Evolutionary conservation across 139 green algal genomes (phyloP).

Genomic region (Chlorella vulgaris): DNA sequence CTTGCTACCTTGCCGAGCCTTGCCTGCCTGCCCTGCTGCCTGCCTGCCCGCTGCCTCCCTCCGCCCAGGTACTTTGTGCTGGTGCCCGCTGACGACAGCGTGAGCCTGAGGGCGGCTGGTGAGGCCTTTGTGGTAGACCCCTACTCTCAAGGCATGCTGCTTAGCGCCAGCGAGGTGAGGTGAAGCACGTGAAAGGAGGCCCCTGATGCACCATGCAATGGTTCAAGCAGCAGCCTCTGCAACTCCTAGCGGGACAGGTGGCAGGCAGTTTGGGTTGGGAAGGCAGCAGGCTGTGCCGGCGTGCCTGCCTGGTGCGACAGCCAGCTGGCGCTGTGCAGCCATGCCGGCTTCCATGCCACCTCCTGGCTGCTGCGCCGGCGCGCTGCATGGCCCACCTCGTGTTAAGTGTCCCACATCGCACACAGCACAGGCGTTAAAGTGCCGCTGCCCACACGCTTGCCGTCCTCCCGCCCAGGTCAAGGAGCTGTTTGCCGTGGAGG

Average conservation of each 20-base stretch:
- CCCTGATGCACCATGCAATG: not conserved
- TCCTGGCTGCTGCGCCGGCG: too few species aligned
- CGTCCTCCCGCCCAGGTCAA: not conserved
- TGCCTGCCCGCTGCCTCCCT: not conserved
- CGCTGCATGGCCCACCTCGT: too few species aligned
- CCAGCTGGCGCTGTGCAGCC: too few species aligned
- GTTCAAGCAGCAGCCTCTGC: too few species aligned
- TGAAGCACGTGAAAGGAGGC: not conserved
- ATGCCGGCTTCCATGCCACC: too few species aligned
- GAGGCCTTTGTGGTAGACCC: conserved; percentile 20
- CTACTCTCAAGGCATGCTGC: not conserved
- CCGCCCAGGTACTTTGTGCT: conserved; percentile 22
- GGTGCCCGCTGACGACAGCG: not conserved
- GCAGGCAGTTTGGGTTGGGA: too few species aligned
- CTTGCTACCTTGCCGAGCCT: not conserved
- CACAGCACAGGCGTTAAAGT: too few species aligned
- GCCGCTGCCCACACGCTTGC: not conserved
- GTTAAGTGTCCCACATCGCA: not conserved
- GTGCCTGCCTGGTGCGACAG: too few species aligned
- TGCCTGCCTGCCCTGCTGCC: not conserved
- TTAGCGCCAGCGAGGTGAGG: not conserved
- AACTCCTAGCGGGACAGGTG: too few species aligned
- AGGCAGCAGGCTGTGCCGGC: too few species aligned
- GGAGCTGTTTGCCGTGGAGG: conserved; percentile 27
- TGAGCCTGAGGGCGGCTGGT: not conserved